Evolutionary conservation across 2,329 filamentous ascomycete species (phyloP).

Genomic region (Aspergillus alliaceus): DNA sequence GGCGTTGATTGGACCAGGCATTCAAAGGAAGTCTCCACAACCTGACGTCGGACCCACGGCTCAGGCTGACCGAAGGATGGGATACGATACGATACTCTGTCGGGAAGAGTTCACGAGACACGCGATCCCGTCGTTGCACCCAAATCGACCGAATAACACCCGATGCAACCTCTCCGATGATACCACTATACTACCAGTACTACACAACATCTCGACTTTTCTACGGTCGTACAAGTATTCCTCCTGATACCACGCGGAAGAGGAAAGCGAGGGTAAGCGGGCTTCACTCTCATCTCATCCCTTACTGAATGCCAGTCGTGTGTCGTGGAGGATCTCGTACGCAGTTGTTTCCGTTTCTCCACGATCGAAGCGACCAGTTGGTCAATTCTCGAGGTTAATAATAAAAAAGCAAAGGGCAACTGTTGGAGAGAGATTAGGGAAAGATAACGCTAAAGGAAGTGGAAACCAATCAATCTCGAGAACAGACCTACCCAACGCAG

Average conservation of each 20-base stretch:
- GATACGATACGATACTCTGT: too few species aligned
- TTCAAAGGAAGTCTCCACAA: background rate
- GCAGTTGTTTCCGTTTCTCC: too few species aligned
- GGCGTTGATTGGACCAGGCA: background rate
- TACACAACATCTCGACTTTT: too few species aligned
- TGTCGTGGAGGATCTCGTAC: too few species aligned
- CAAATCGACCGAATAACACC: background rate
- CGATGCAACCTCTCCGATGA: background rate
- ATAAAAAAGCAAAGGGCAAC: background rate
- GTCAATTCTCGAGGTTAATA: background rate
- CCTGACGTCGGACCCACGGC: conserved; percentile 1
- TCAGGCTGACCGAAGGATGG: background rate
- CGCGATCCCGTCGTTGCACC: background rate
- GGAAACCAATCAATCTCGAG: conserved; percentile 19
- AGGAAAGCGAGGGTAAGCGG: too few species aligned
- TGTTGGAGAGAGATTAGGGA: conserved; percentile 3
- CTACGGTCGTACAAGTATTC: too few species aligned
- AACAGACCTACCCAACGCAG: conserved; percentile 13
- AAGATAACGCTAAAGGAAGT: background rate
- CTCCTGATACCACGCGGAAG: too few species aligned
- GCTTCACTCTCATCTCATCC: too few species aligned
- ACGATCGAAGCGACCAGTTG: too few species aligned
- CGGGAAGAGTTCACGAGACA: conserved; percentile 20
- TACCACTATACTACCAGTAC: background rate
- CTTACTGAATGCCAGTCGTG: too few species aligned